Evolutionary conservation across 441 rosid species (phyloP).

Genomic region (Macaranga tanarius): DNA sequence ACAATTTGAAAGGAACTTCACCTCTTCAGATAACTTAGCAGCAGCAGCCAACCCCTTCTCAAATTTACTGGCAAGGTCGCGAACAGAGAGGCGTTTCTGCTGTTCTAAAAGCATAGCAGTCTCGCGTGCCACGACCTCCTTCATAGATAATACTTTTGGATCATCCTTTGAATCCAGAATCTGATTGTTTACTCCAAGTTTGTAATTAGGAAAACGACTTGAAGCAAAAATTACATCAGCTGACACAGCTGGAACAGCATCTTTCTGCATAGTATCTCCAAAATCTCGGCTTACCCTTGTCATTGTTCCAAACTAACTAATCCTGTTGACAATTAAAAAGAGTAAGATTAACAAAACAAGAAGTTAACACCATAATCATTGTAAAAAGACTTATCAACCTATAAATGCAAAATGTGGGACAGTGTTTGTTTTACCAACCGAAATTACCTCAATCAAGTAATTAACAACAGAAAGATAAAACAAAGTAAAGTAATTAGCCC

Average conservation of each 20-base stretch:
- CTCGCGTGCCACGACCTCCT: conserved; percentile 89
- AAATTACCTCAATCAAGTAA: conserved; percentile 9
- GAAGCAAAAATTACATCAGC: conserved; percentile 84
- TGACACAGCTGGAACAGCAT: conserved; percentile 72
- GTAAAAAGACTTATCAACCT: conserved; percentile 25
- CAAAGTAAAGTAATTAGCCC: not conserved
- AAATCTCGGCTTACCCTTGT: conserved; percentile 73
- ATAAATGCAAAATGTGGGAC: conserved; percentile 30
- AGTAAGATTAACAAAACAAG: conserved; percentile 21
- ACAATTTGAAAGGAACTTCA: conserved; percentile 27
- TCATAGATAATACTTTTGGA: conserved; percentile 73
- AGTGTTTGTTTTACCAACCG: conserved; percentile 28
- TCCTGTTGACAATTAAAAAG: conserved; percentile 33
- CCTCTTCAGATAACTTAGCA: conserved; percentile 94
- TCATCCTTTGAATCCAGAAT: conserved; percentile 70
- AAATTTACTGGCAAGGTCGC: conserved; percentile 94
- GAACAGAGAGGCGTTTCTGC: conserved; percentile 90
- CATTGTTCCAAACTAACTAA: conserved; percentile 43
- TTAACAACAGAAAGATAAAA: not conserved
- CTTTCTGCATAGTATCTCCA: conserved; percentile 58
- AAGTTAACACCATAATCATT: conserved; percentile 24
- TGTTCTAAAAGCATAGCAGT: conserved; percentile 84
- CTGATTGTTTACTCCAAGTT: conserved; percentile 74
- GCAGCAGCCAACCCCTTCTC: conserved; percentile 95
- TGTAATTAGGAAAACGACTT: conserved; percentile 80